Evolutionary conservation across 371 early-diverging fungal genomes (phyloP).

Genomic region (Blyttiomyces sp.): DNA sequence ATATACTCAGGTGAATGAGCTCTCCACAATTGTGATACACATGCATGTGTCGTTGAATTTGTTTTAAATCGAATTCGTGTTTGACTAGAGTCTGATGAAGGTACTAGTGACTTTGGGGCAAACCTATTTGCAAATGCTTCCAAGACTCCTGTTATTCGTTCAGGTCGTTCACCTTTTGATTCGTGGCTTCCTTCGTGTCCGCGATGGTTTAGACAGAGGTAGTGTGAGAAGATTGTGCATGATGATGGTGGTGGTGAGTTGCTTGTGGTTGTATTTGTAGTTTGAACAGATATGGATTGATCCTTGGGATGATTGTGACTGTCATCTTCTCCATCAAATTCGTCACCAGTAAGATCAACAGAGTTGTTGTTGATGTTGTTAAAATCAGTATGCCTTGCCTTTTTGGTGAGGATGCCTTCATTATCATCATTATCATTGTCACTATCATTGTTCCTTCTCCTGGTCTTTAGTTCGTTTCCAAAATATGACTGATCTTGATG

Average conservation of each 20-base stretch:
- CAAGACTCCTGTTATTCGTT: constrained; percentile 8
- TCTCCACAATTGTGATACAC: constrained; percentile 2
- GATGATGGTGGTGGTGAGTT: too few relatives aligned
- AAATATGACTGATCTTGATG: background rate
- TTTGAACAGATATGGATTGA: too few relatives aligned
- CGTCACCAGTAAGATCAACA: too few relatives aligned
- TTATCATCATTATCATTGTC: too few relatives aligned
- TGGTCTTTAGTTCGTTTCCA: background rate
- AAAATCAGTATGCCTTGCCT: too few relatives aligned
- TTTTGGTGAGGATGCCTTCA: too few relatives aligned
- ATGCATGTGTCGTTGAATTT: background rate
- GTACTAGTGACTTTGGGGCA: background rate
- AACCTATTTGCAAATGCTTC: background rate
- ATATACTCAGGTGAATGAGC: constrained; percentile 15
- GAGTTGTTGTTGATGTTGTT: too few relatives aligned
- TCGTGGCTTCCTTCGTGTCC: constrained; percentile 11
- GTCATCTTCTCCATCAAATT: too few relatives aligned
- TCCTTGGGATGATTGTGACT: too few relatives aligned
- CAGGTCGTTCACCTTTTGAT: constrained; percentile 7
- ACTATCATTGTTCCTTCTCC: too few relatives aligned
- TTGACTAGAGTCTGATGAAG: background rate
- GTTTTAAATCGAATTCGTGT: background rate
- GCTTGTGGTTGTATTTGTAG: too few relatives aligned
- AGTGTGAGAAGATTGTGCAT: background rate
- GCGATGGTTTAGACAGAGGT: background rate